Conservation (phyloP, 2,329 filamentous ascomycete genomes). For the Stagonosporopsis vannaccii region DNA sequence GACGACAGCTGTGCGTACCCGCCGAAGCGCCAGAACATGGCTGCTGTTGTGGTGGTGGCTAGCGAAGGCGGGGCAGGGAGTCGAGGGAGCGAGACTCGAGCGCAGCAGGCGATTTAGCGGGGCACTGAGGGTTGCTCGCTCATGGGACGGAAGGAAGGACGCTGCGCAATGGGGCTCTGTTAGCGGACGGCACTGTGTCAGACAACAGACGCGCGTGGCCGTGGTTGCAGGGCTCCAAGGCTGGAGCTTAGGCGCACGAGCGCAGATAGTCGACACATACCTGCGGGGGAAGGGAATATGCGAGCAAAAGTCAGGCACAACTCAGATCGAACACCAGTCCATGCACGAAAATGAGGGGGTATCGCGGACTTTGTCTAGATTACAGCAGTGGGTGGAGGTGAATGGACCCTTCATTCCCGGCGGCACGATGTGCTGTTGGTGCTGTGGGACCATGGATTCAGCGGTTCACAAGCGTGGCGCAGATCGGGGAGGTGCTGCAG, state of each 20-base stretch:
- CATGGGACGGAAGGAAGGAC: constrained; percentile 22
- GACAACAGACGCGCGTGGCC: constrained; percentile 16
- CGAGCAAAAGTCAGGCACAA: constrained; percentile 23
- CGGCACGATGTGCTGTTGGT: constrained; percentile 12
- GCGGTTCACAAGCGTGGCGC: constrained; percentile 21
- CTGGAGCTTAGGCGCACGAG: constrained; percentile 33
- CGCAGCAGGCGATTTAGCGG: constrained; percentile 26
- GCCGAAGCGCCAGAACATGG: constrained; percentile 99
- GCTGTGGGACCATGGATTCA: constrained; percentile 16
- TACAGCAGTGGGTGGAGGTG: constrained; percentile 20
- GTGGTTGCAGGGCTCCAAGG: constrained; percentile 10
- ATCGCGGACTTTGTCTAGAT: constrained; percentile 9
- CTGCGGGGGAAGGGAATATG: constrained; percentile 25
- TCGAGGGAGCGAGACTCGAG: constrained; percentile 36
- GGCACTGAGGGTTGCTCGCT: constrained; percentile 9
- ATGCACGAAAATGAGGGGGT: constrained; percentile 14
- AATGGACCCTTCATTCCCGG: constrained; percentile 18
- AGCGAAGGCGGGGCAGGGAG: constrained; percentile 39
- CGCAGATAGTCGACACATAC: constrained; percentile 20
- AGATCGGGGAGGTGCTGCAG: constrained; percentile 17
- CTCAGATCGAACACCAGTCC: constrained; percentile 17
- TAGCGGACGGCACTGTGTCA: constrained; percentile 15
- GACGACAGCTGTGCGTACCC: constrained; percentile 97
- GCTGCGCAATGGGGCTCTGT: constrained; percentile 15
- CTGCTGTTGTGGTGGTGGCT: constrained; percentile 27